Base-by-base conservation (phyloP, 495 filamentous ascomycete species). In the Tuber indicum region DNA sequence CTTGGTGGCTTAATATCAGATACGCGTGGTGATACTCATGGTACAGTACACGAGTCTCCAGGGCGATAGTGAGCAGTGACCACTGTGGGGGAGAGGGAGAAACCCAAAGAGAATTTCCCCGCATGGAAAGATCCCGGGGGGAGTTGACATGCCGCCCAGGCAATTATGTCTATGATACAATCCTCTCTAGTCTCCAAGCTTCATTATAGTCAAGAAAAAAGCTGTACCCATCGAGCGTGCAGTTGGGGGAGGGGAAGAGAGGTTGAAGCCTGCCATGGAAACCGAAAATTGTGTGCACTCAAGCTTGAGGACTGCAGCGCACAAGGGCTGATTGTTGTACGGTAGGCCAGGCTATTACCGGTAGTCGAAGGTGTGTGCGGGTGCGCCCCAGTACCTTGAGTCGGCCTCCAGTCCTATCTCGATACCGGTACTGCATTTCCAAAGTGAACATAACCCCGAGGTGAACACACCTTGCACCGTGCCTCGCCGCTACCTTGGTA, bases 361-460 rank as follows among this genome's bases (percentile, higher is more conserved):
- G 39, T 41, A 14, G 58, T 66, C 26, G 17, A 36, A 32, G 26
- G 26, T 36, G 72, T 41, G 72, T 52, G 36, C 42, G 45, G 46
- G n/a, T 74, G 45, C 21, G 12, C 26, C 32, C 26, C 23, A 32
- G 39, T 23, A 49, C 23, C 46, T 39, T 62, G 42, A 39, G 45
- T 26, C 58, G 70, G 43, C 66, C 39, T 71, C 26, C 10, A 74
- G 23, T n/a, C 66, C 32, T 69, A 58, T 58, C 66, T 70, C 49
- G 72, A 47, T 47, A 16, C 44, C 16, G 14, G 72, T 70, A 58
- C 47, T 73, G 71, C 78, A 74, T 79, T 70, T 46, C 46, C 80
- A 74, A 80, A 76, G 74, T 43, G 23, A 39, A 69, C 71, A 66
- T 80, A 66, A 41, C 77, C 78, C 78, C 75, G 73, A 58, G 42